Evolutionary conservation across 2,329 filamentous ascomycete species (phyloP), one percentile per base, ranked within the genome.

Genomic region (Colletotrichum siamense): DNA sequence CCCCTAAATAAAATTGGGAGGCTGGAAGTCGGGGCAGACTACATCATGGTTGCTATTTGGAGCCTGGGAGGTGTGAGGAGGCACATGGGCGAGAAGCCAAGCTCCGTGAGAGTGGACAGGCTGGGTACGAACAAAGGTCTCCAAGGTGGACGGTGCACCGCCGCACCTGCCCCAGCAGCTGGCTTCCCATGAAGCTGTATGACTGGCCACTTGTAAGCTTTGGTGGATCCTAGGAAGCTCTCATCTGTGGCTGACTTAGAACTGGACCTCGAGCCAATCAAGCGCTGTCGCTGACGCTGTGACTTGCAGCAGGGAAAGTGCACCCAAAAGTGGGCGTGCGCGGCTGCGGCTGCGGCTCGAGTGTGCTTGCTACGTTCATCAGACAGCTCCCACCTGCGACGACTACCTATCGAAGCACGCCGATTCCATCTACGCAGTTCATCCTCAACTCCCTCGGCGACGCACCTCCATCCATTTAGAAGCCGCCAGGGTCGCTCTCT

Each of bases 291-390:
- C 59, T 71, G 70, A 76, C 59, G 64, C 74, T 74, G 64, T 74
- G 71, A 76, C 69, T 66, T 66, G 69, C 8, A 75, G 52, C 55
- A 72, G 55, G 69, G 73, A 75, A 52, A 75, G 69, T 72, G 69
- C 18, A 62, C 72, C 61, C 62, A 67, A 72, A 67, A 61, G 55
- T 34, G 59, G 57, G 72, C 39, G 44, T 30, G 34, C 22, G 34
- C 32, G 59, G 74, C 39, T 55, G 74, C 74, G 71, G 59, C 74
- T 76, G 65, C 59, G 64, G 74, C 65, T 49, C 69, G 49, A 64
- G 28, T 57, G 64, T 63, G 52, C 30, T 63, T 22, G 30, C 73
- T 73, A 52, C 57, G 57, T 71, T 71, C 71, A 65, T 74, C 75
- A 75, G 62, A 69, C 70, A 77, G 75, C 72, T 71, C 36, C 63